Evolutionary conservation across 371 early-diverging fungal species (phyloP).

Genomic region (Thermomucor indicae-seudaticae): DNA sequence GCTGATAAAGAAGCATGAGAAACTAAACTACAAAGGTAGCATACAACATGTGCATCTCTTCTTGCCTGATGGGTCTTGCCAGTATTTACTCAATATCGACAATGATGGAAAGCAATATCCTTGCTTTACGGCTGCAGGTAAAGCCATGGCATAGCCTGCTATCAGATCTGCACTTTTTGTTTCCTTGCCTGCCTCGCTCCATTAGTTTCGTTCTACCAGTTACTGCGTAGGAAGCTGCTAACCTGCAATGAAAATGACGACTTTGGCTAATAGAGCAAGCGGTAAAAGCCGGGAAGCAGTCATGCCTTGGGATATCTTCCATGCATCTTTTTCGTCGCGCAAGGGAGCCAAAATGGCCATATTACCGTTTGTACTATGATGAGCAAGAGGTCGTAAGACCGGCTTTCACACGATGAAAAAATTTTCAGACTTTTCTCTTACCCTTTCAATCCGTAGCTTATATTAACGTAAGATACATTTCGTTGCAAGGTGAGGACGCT

Average conservation of each 20-base stretch:
- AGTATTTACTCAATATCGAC: slow-evolving; percentile 74
- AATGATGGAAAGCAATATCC: slow-evolving; percentile 65
- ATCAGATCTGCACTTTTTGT: slow-evolving; percentile 43
- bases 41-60: neutral
- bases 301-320: slow-evolving; percentile 60
- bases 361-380: slow-evolving; percentile 44
- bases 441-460: slow-evolving; percentile 63
- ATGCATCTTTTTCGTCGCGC: slow-evolving; percentile 31
- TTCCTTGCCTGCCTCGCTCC: slow-evolving; percentile 29
- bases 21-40: neutral
- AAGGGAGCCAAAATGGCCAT: slow-evolving; percentile 54
- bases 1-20: slow-evolving; percentile 13
- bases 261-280: slow-evolving; percentile 51
- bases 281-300: slow-evolving; percentile 59
- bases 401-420: neutral
- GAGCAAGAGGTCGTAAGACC: neutral
- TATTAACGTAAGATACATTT: slow-evolving; percentile 11
- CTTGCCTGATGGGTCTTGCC: slow-evolving; percentile 80
- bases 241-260: slow-evolving; percentile 40
- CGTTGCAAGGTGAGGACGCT: slow-evolving; percentile 21
- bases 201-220: slow-evolving; percentile 8
- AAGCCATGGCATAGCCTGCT: slow-evolving; percentile 44
- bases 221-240: neutral
- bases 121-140: slow-evolving; percentile 52
- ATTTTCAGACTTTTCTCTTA: slow-evolving; percentile 12